phyloP scores from a whole-genome alignment of 2,329 filamentous ascomycete species.

The Balansia obtecta region DNA sequence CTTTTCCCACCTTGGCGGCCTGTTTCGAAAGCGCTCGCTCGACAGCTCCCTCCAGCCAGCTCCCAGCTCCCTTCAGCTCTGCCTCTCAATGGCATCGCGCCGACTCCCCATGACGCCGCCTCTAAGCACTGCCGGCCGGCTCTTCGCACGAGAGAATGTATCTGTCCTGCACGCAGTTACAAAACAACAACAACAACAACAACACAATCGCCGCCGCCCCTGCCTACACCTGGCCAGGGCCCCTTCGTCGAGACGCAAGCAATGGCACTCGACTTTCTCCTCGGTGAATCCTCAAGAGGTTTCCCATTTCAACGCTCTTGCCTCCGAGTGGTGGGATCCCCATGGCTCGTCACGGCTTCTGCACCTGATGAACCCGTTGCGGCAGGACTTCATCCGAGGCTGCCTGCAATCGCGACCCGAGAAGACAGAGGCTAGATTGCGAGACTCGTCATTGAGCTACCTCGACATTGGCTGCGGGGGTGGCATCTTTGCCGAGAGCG shows the following conservation, averaged over 20 bases:
- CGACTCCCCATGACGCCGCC: background rate
- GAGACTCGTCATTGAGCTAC: conserved; percentile 41
- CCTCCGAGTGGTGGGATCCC: conserved; percentile 94
- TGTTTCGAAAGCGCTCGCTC: too few species aligned
- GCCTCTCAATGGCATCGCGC: background rate
- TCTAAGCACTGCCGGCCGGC: background rate
- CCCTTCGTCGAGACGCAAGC: background rate
- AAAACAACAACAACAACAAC: too few species aligned
- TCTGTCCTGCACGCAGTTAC: background rate
- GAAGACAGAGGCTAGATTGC: conserved; percentile 16
- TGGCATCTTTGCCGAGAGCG: conserved; percentile 88
- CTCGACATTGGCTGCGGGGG: conserved; percentile 93
- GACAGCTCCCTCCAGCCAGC: too few species aligned
- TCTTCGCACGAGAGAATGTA: background rate
- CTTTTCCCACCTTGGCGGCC: background rate
- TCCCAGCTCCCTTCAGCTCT: background rate
- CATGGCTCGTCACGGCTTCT: conserved; percentile 84
- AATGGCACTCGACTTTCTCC: conserved; percentile 30
- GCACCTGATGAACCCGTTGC: conserved; percentile 95
- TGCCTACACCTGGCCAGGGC: background rate
- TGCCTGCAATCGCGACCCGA: conserved; percentile 49
- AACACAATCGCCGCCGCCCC: background rate
- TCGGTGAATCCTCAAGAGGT: conserved; percentile 84
- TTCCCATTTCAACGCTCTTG: conserved; percentile 87
- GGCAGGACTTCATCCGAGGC: conserved; percentile 75